These are phyloP conservation scores for Fusarium goolgardi DNA, from an alignment of 2,329 filamentous ascomycete species.

Conservation along the genomic window DNA sequence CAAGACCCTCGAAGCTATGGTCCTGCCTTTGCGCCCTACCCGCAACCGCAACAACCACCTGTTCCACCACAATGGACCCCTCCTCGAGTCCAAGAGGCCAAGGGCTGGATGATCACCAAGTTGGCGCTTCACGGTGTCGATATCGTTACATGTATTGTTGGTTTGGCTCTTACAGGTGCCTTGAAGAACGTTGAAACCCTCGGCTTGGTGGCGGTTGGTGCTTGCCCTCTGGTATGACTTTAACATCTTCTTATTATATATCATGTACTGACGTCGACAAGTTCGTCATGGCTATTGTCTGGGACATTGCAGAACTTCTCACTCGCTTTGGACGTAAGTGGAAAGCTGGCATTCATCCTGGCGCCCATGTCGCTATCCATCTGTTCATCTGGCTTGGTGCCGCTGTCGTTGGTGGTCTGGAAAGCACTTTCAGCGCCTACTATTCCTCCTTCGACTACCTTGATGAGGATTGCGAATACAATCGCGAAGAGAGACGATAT, in stretches of 20 bases:
- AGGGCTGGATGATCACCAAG: constrained; percentile 49
- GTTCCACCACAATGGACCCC: constrained; percentile 35
- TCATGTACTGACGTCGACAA: constrained; percentile 32
- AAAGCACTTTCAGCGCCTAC: constrained; percentile 34
- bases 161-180: constrained; percentile 47
- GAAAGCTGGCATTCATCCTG: constrained; percentile 56
- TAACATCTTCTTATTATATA: background rate
- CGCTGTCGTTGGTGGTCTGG: constrained; percentile 43
- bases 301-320: constrained; percentile 55
- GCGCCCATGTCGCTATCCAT: constrained; percentile 57
- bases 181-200: constrained; percentile 26
- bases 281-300: constrained; percentile 53
- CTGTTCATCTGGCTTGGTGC: constrained; percentile 57
- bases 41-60: constrained; percentile 28
- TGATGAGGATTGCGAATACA: constrained; percentile 23
- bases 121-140: constrained; percentile 46
- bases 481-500: constrained; percentile 14
- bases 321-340: constrained; percentile 51
- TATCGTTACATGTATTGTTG: constrained; percentile 46
- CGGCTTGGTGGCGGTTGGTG: constrained; percentile 22
- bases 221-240: constrained; percentile 39
- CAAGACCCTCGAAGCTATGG: constrained; percentile 45
- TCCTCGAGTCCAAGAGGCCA: constrained; percentile 27
- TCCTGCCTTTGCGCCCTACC: constrained; percentile 43
- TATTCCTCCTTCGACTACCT: constrained; percentile 28